Evolutionary conservation across 2,329 filamentous ascomycete species (phyloP).

Genomic region (Alternaria novae-zelandiae): DNA sequence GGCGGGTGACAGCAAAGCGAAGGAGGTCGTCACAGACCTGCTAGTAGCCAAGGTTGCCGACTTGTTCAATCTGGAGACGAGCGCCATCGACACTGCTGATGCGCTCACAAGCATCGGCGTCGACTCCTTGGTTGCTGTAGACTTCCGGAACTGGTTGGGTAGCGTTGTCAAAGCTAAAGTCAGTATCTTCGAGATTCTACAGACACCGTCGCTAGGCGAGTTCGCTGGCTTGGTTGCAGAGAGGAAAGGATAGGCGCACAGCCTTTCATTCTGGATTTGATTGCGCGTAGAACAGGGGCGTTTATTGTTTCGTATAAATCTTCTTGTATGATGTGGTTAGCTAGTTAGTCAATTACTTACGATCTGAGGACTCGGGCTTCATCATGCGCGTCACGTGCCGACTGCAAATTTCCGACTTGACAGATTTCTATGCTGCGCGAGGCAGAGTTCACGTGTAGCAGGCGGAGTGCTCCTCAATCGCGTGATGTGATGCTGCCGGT

Average conservation of each 20-base stretch:
- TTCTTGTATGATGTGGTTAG: neutral
- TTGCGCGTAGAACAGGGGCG: neutral
- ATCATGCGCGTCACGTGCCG: neutral
- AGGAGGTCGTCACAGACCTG: neutral
- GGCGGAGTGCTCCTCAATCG: neutral
- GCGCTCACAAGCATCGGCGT: neutral
- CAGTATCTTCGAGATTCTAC: conserved; percentile 3
- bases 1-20: neutral
- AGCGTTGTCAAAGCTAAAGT: neutral
- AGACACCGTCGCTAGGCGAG: neutral
- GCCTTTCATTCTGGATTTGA: neutral
- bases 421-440: neutral
- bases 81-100: neutral
- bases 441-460: neutral
- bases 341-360: neutral
- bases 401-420: neutral
- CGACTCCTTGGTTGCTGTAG: conserved; percentile 4
- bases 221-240: neutral
- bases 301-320: neutral
- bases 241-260: neutral
- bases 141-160: conserved; percentile 4
- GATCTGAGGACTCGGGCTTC: neutral
- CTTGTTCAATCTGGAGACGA: neutral
- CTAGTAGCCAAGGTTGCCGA: neutral
- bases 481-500: neutral